Conservation (phyloP, 306 rosid species). For the Betula pendula region DNA sequence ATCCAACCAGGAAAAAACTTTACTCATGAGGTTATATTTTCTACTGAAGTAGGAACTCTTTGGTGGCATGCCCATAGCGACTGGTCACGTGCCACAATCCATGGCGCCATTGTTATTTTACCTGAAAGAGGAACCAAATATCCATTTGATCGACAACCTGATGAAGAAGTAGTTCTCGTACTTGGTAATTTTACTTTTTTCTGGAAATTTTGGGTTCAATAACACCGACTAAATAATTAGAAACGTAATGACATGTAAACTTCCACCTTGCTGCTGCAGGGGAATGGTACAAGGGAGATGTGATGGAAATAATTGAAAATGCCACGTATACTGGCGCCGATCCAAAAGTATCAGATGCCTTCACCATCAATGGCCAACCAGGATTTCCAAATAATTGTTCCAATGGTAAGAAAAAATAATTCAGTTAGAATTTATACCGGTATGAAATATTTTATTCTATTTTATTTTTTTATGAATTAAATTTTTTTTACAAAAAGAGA, state of each 20-base stretch:
- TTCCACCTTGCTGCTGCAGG: background rate
- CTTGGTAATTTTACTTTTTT: too few species aligned
- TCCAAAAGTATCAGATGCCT: background rate
- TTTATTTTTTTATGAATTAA: too few species aligned
- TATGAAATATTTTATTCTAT: too few species aligned
- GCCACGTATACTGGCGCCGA: background rate
- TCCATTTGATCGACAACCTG: constrained; percentile 33
- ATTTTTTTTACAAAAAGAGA: too few species aligned
- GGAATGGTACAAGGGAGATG: constrained; percentile 5
- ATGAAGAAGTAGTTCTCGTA: constrained; percentile 9
- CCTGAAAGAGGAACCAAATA: constrained; percentile 1
- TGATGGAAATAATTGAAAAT: background rate
- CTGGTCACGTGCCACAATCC: constrained; percentile 42
- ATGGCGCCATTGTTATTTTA: constrained; percentile 33
- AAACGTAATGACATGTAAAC: background rate
- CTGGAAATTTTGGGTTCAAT: too few species aligned
- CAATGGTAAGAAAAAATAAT: background rate
- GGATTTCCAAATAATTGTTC: constrained; percentile 12
- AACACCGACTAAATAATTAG: too few species aligned
- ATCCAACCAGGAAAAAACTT: constrained; percentile 28
- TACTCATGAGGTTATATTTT: constrained; percentile 33
- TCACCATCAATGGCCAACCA: constrained; percentile 1
- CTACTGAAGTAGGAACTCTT: constrained; percentile 42
- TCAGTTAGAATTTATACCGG: too few species aligned
- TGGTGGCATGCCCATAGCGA: constrained; percentile 57